Base-by-base conservation (phyloP, 495 filamentous ascomycete genomes). In the Xylona heveae region DNA sequence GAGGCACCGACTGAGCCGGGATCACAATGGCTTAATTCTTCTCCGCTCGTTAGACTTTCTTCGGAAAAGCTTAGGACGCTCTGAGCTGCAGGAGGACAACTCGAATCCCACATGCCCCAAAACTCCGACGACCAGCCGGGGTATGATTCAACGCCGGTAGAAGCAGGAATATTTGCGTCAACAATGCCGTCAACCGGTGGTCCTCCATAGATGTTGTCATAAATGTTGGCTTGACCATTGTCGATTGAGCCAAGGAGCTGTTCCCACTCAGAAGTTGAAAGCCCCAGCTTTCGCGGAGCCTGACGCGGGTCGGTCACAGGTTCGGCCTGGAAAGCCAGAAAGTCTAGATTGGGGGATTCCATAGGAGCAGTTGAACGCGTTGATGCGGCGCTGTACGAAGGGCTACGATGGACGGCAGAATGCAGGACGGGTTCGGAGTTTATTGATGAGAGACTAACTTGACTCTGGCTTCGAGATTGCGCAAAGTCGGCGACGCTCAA, bases 141-240 rank as follows among this genome's bases (percentile, higher is more conserved):
- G 42, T 47, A 5, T 46, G 28, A 35, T 48, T 34, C 34, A 45
- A 16, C 40, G 37, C 24, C 34, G 44, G 31, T 32, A 45, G 32
- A 48, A 43, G 1, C 62, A 57, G 13, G 56, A 53, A 28, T 57
- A 55, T 31, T 55, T 50, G 23, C 57, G 49, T 45, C 49, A 39
- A 48, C 54, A 43, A 49, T 59, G 40, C 27, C 62, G 13, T 51
- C 62, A 15, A 58, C 57, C 23, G 66, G 60, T 27, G 66, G 67
- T 9, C 75, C 75, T 29, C 77, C 79, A 43, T 84, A 84, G 33
- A 85, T 81, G 6, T 74, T 70, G 39, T 78, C 78, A 59, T 82
- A 88, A 6, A 85, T 69, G 44, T 80, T 84, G 10, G 71, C 68
- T 42, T 67, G 68, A 3, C 74, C 78, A 21, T 69, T 68, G 38